Evolutionary conservation across 2,329 filamentous ascomycete species (phyloP).

Genomic region (Paracorniculantispora psalliotae): DNA sequence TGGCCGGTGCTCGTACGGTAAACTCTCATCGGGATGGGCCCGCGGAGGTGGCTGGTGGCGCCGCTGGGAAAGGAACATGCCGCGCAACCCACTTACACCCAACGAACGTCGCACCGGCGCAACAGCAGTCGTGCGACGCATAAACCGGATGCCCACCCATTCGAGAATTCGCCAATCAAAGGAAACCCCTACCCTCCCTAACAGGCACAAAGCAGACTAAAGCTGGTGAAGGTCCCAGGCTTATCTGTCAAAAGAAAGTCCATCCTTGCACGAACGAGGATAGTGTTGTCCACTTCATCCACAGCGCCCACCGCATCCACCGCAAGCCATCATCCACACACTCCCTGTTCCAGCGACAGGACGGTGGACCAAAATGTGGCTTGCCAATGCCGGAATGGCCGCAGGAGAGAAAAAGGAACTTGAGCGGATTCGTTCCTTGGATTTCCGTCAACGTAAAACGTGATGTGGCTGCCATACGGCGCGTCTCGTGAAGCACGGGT

Average conservation of each 20-base stretch:
- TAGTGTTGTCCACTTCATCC: background rate
- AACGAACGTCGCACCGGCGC: background rate
- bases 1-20: background rate
- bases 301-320: background rate
- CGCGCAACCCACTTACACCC: background rate
- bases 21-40: background rate
- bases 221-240: too few species aligned
- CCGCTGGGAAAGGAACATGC: background rate
- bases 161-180: background rate
- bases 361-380: background rate
- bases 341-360: background rate
- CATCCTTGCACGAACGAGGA: background rate
- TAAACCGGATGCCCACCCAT: background rate
- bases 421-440: background rate
- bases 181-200: background rate
- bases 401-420: conserved; percentile 16
- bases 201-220: background rate
- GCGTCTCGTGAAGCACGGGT: background rate
- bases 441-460: background rate
- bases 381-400: background rate
- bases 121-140: background rate
- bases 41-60: background rate
- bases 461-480: background rate
- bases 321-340: background rate
- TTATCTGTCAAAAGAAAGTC: background rate